Base-by-base conservation (phyloP, 148 eudicot species). In the Amaranthus hypochondriacus region DNA sequence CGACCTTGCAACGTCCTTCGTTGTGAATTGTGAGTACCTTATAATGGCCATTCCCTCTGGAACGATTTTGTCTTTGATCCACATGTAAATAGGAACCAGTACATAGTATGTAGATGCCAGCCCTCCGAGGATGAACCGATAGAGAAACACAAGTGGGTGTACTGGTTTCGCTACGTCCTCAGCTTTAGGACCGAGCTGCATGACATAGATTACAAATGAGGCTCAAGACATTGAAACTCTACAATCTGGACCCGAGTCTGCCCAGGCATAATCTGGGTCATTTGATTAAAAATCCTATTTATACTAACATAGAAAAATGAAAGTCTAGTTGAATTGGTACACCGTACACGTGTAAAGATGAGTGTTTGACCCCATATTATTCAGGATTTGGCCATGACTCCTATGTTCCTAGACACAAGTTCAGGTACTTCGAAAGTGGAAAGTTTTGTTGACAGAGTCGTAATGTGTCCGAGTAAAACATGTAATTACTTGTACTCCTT, bases 71-170 rank as follows among this genome's bases (percentile, higher is more conserved):
- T 92, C 93, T 70, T 92, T 92, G 81, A 92, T 85, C 97, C 93
- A 92, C 97, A 92, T 92, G 85, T 92, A 92, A 48, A 92, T 83
- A 39, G 96, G 97, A 71, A 90, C 82, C 72, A 90, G 77, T 46
- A 92, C 89, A 55, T 72, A 92, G 73, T 88, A 90, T 11, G 87
- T 51, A 15, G 84, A 88, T 44, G 97, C 97, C 79, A 88, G 48
- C 69, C 76, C 79, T 59, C 97, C 96, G 4, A 92, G 83, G 73
- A 92, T 39, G 82, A 92, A 83, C 66, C 91, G 96, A 55, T 43
- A 43, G 15, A 90, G 60, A 76, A 92, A 92, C 76, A 85, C 91
- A 7, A 77, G 71, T 11, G 87, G 90, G 54, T 88, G 86, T 76
- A 86, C 89, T 6, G 97, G 97, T 72, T 90, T 59, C 18, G 80